Evolutionary conservation across 2,329 filamentous ascomycete genomes (phyloP).

Genomic region (Leptographium flavum): DNA sequence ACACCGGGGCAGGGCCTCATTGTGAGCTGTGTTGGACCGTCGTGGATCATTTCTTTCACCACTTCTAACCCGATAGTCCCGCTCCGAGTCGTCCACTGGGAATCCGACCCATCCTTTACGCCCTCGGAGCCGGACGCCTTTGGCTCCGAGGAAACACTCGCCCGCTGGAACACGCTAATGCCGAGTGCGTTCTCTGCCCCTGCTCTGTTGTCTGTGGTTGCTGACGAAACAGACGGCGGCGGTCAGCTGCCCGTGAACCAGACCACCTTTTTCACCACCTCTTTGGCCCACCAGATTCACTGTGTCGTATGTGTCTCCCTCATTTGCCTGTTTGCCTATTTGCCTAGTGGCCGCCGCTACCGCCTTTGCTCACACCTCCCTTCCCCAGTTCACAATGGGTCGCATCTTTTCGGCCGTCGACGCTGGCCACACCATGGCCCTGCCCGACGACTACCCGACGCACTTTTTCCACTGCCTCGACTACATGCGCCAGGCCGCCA

Average conservation of each 20-base stretch:
- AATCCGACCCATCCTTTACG: slow-evolving; percentile 23
- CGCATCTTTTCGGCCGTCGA: slow-evolving; percentile 17
- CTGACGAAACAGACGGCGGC: slow-evolving; percentile 14
- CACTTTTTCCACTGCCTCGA: slow-evolving; percentile 28
- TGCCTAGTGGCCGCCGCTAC: too few species aligned
- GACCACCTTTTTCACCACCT: slow-evolving; percentile 24
- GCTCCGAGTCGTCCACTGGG: slow-evolving; percentile 22
- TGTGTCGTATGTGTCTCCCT: slow-evolving; percentile 19
- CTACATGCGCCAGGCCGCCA: slow-evolving; percentile 25
- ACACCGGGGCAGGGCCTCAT: slow-evolving; percentile 21
- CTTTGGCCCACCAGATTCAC: slow-evolving; percentile 26
- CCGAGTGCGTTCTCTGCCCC: slow-evolving; percentile 16
- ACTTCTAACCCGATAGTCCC: slow-evolving; percentile 15
- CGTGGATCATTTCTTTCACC: background rate
- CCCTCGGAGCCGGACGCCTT: slow-evolving; percentile 24
- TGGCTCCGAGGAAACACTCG: slow-evolving; percentile 21
- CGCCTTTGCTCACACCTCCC: background rate
- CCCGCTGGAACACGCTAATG: slow-evolving; percentile 25
- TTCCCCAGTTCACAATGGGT: slow-evolving; percentile 20
- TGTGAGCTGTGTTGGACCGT: slow-evolving; percentile 11
- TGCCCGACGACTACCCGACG: slow-evolving; percentile 16
- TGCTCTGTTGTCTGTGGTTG: background rate
- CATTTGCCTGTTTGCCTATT: too few species aligned
- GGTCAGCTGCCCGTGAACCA: slow-evolving; percentile 19
- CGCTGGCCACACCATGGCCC: slow-evolving; percentile 3